These are phyloP conservation scores for Hymenoscyphus scutula DNA, from an alignment of 2,329 filamentous ascomycete species.

Conservation along the genomic window DNA sequence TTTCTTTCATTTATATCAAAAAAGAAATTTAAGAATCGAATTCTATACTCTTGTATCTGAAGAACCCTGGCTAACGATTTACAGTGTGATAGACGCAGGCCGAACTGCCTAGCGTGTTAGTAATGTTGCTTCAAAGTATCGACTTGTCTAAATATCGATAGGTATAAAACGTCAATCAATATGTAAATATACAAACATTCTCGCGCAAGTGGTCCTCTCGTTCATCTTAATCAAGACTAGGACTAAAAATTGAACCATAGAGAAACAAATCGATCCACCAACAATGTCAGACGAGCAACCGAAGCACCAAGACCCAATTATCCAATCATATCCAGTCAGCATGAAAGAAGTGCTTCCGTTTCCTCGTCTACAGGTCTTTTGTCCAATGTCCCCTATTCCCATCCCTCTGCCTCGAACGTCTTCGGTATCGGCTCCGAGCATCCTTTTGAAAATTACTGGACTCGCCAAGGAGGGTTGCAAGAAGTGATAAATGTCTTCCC, in stretches of 20 bases:
- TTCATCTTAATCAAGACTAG: not conserved
- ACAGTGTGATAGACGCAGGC: slow-evolving; percentile 72
- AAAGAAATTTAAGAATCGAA: not conserved
- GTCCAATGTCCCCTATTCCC: slow-evolving; percentile 70
- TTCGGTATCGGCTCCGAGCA: slow-evolving; percentile 79
- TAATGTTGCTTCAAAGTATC: slow-evolving; percentile 11
- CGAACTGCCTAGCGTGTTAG: slow-evolving; percentile 65
- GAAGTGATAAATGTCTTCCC: slow-evolving; percentile 76
- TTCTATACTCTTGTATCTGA: not conserved
- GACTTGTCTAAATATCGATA: slow-evolving; percentile 35
- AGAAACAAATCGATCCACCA: slow-evolving; percentile 55
- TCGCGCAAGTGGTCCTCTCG: slow-evolving; percentile 56
- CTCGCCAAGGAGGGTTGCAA: slow-evolving; percentile 68
- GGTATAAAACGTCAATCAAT: slow-evolving; percentile 74
- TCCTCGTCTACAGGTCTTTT: slow-evolving; percentile 56
- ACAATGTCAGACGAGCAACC: slow-evolving; percentile 55
- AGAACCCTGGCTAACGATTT: slow-evolving; percentile 6
- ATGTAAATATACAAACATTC: slow-evolving; percentile 74
- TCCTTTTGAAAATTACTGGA: slow-evolving; percentile 84
- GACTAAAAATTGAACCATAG: slow-evolving; percentile 38
- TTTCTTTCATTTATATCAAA: not conserved
- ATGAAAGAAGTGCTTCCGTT: slow-evolving; percentile 28
- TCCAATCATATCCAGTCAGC: slow-evolving; percentile 19
- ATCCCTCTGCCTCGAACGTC: slow-evolving; percentile 69
- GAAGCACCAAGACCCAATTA: slow-evolving; percentile 55